Evolutionary conservation across 495 filamentous ascomycete species (phyloP), one percentile per base, ranked within the genome.

Genomic region (Neurospora pannonica): DNA sequence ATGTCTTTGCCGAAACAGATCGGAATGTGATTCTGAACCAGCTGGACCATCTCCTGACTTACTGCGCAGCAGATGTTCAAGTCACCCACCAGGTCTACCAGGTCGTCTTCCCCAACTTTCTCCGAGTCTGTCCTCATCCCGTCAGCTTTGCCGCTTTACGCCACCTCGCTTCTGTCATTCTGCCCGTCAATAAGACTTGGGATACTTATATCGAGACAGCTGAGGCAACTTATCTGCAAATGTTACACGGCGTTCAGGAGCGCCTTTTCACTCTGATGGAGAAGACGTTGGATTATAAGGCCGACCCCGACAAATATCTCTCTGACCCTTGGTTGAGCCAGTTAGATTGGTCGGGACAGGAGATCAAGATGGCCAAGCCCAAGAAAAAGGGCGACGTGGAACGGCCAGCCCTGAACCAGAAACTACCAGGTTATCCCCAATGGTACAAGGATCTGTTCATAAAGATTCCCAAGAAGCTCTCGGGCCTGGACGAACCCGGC

Each of bases 61-160:
- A 99, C 82, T 99, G 96, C 79, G 97, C 97, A 28, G 93, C 94
- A 3, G 96, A 99, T 86, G 95, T 98, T 39, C 90, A 90, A 39
- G 90, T 97, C 76, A 98, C 96, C 0, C 97, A 98, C 79, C 89
- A 90, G 46, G 94, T 99, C 6, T 99, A 94, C 83, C 91, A 92
- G 80, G 93, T 92, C 71, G 93, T 98, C 3, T 96, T 99, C 70
- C 93, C 94, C 2, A 89, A 90, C 69, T 99, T 97, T 79, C 85
- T 98, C 13, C 84, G 92, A 39, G 91, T 92, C 39, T 98, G 96
- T 77, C 95, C 97, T 4, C 97, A 99, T 83, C 97, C 96, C 3
- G 96, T 98, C 75, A 98, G 94, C 81, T 99, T 99, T 79, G 95
- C 93, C 6, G 95, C 96, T 13, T 87, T 98, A 38, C 89, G 97